Percentiles rank a stretch among this genome's conserved stretches.
Evolutionary conservation across 495 filamentous ascomycete genomes (phyloP).

Genomic region (Talaromyces wortmannii): DNA sequence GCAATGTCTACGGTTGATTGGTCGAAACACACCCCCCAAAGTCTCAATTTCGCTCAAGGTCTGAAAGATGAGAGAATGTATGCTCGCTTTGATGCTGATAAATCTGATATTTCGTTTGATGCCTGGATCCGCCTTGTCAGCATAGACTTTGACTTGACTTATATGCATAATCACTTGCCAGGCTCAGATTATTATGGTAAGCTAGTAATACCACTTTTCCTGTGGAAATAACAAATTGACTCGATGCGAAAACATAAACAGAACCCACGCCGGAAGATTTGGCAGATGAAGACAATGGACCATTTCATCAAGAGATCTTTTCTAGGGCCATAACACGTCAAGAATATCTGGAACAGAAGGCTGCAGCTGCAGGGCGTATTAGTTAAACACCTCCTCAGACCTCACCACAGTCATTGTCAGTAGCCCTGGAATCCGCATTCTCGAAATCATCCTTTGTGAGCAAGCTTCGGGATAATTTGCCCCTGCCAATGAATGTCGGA

Average conservation of each 20-base stretch:
- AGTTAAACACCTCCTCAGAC: background rate
- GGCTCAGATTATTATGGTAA: background rate
- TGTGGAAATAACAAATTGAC: background rate
- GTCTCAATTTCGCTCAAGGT: background rate
- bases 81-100: background rate
- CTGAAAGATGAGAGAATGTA: background rate
- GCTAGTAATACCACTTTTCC: background rate
- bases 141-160: background rate
- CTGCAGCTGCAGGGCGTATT: background rate
- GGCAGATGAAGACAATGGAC: background rate
- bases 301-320: background rate
- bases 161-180: background rate
- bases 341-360: background rate
- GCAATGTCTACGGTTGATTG: background rate
- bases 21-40: background rate
- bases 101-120: background rate
- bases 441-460: background rate
- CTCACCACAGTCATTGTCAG: background rate
- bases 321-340: background rate
- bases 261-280: background rate
- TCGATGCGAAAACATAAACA: background rate
- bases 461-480: background rate
- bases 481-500: background rate
- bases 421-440: background rate
- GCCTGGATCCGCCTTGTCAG: background rate